Base-by-base conservation (phyloP, 2,329 filamentous ascomycete genomes). In the Apiospora marii region DNA sequence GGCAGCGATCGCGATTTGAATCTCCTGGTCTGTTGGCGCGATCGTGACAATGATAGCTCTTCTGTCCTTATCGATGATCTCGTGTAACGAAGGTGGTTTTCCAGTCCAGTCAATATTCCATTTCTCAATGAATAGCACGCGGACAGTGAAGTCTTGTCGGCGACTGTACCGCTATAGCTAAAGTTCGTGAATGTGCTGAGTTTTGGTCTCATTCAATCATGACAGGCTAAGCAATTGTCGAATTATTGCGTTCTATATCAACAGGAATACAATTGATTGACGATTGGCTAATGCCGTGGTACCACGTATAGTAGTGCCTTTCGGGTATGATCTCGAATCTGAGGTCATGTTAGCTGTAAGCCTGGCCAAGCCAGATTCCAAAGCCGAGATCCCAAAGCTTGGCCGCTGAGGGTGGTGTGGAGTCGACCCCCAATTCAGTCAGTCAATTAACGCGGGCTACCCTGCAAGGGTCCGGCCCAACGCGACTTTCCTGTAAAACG, bases 401-500 rank as follows among this genome's bases (percentile, higher is more conserved):
- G 46, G 46, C 46, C 22, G 46, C 51, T 34, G 30, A 61, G 34
- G 53, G 34, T 37, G 53, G 30, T 37, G 53, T 61, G 53, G 53
- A 37, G 53, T 12, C 19, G 14, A 19, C 8, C 27, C 13, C 49
- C 24, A 49, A 49, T 49, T 34, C 53, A 61, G 19, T 61, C 30
- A 61, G 34, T 37, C 34, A 34, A 61, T 22, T 37, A 58, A 58
- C 51, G 51, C 51, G 51, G 48, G 53, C 22, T 37, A 27, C 53
- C 27, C 22, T 37, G 53, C 27, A 22, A 61, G 53, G 30, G 53
- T 22, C 19, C 19, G 27, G 30, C 30, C 30, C n/a, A 61, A 61
- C 53, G 53, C 53, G 53, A 61, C 53, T 61, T 37, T 61, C 53
- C 30, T 37, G 51, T 7, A 30, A 19, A 61, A 61, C 53, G 53